These are phyloP conservation scores for Lactifluus hygrophoroides DNA, from an alignment of 768 basidiomycete genomes.

Conservation along the genomic window DNA sequence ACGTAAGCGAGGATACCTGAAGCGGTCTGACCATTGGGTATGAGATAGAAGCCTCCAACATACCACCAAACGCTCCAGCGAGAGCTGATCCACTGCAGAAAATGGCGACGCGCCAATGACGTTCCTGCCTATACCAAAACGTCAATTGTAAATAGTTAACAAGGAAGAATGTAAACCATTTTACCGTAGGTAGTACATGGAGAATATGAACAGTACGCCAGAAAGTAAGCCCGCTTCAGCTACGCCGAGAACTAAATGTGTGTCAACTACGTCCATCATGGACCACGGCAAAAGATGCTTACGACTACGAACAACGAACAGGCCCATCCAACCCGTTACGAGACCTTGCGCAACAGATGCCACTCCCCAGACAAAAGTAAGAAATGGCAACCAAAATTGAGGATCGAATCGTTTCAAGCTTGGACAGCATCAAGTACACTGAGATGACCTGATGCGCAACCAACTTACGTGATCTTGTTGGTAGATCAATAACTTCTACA, in stretches of 20 bases:
- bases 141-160: background rate
- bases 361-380: constrained; percentile 54
- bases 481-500: background rate
- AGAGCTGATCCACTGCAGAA: constrained; percentile 56
- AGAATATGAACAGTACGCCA: constrained; percentile 44
- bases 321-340: constrained; percentile 42
- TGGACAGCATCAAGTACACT: background rate
- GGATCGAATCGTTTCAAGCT: constrained; percentile 54
- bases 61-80: constrained; percentile 57
- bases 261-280: background rate
- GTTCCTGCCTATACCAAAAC: constrained; percentile 37
- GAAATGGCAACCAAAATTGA: constrained; percentile 49
- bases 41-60: background rate
- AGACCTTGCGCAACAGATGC: constrained; percentile 48
- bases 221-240: constrained; percentile 44
- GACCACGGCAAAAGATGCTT: constrained; percentile 19
- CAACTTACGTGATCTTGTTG: constrained; percentile 35
- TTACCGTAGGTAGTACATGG: constrained; percentile 46
- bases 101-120: constrained; percentile 52
- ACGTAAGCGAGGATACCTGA: constrained; percentile 49
- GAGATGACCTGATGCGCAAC: background rate
- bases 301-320: constrained; percentile 50
- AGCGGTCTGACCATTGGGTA: background rate
- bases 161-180: background rate
- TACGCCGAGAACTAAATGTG: constrained; percentile 39